Evolutionary conservation across 2,329 filamentous ascomycete species (phyloP).

Genomic region (Ascochyta fabae): DNA sequence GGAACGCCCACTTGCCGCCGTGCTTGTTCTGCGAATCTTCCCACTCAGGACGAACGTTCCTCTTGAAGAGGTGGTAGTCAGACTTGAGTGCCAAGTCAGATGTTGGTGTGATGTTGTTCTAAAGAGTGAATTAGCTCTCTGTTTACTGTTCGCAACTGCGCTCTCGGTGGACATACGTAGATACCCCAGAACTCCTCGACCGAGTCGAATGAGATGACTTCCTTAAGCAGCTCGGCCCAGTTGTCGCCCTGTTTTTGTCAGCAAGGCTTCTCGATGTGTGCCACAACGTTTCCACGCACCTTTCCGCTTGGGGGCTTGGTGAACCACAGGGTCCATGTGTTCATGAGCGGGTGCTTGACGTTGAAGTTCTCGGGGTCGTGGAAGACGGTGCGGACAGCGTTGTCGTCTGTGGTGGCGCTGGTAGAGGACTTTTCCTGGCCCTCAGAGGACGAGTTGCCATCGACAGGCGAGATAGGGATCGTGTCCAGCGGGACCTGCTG

Average conservation of each 20-base stretch:
- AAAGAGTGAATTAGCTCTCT: conserved; percentile 23
- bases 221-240: conserved; percentile 97
- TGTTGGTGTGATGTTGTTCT: conserved; percentile 99
- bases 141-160: background rate
- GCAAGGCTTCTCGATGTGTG: conserved; percentile 5
- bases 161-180: conserved; percentile 71
- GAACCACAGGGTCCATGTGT: conserved; percentile 99
- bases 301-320: conserved; percentile 97
- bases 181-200: conserved; percentile 99
- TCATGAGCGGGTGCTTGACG: conserved; percentile 97
- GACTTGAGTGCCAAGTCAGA: conserved; percentile 97
- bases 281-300: conserved; percentile 58
- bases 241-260: conserved; percentile 76
- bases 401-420: conserved; percentile 52
- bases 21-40: conserved; percentile 99
- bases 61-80: conserved; percentile 99
- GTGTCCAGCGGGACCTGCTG: conserved; percentile 62
- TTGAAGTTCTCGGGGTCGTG: conserved; percentile 99
- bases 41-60: conserved; percentile 96
- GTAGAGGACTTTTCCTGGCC: conserved; percentile 46
- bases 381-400: conserved; percentile 87
- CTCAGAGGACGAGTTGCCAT: conserved; percentile 52
- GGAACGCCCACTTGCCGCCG: conserved; percentile 98
- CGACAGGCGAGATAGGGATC: conserved; percentile 62
- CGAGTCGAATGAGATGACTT: conserved; percentile 97